A percentile compares a stretch with the other conserved stretches of the same genome.
phyloP scores from a whole-genome alignment of 73 alveolate genomes.

The Paramecium pentaurelia region DNA sequence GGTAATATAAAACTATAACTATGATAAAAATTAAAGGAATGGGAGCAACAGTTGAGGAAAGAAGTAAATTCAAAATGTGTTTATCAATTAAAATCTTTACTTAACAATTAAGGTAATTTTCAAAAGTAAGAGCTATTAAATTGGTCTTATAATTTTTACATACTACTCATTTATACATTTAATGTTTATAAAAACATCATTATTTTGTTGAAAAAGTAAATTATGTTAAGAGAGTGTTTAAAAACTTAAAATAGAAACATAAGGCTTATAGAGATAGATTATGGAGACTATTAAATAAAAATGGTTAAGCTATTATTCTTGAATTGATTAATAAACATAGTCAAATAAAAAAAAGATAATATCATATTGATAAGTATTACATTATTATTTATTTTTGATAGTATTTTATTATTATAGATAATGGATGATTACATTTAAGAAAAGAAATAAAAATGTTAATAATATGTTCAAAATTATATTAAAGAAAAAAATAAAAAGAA shows the following conservation, averaged over 20 bases:
- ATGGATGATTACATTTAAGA: not conserved
- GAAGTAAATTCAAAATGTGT: not conserved
- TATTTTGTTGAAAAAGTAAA: not conserved
- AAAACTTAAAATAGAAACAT: not conserved
- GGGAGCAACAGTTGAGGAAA: conserved; percentile 15
- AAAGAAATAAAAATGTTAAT: not conserved
- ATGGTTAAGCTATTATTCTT: not conserved
- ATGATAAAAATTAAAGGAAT: conserved; percentile 32
- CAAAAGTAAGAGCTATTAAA: not conserved
- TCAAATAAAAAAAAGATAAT: not conserved
- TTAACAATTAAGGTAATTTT: not conserved
- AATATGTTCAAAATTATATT: not conserved
- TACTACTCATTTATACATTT: not conserved
- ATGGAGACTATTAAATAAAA: not conserved
- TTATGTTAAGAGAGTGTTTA: conserved; percentile 27
- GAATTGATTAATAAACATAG: not conserved
- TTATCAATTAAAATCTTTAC: not conserved
- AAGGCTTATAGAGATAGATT: conserved; percentile 45
- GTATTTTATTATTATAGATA: not conserved
- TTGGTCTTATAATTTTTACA: not conserved
- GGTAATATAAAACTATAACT: not conserved
- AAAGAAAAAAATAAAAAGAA: not conserved
- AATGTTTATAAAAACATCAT: not conserved
- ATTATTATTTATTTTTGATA: not conserved
- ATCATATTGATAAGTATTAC: not conserved